Evolutionary conservation across 73 alveolate genomes (phyloP).

Genomic region (Tetrahymena borealis): DNA sequence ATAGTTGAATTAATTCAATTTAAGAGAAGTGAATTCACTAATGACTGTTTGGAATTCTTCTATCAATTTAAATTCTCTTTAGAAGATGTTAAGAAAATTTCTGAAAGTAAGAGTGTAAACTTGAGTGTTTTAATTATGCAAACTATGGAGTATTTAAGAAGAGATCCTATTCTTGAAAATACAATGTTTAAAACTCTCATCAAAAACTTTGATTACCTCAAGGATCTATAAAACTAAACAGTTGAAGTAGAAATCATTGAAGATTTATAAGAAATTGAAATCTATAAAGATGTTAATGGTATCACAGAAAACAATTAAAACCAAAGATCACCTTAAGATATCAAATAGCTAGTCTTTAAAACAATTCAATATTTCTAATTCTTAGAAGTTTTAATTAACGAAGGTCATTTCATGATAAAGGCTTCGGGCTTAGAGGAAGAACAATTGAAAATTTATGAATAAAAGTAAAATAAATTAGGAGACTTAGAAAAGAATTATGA

Average conservation of each 20-base stretch:
- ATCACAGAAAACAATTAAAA: neutral
- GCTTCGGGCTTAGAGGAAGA: neutral
- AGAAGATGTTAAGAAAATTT: neutral
- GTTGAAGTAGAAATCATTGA: constrained; percentile 30
- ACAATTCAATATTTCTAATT: constrained; percentile 4
- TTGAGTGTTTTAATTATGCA: neutral
- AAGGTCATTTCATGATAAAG: neutral
- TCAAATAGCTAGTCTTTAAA: neutral
- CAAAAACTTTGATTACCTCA: neutral
- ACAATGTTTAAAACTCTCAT: neutral
- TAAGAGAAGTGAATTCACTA: neutral
- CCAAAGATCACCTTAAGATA: constrained; percentile 23
- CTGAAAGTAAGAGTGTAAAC: neutral
- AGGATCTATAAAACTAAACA: neutral
- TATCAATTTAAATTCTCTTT: neutral
- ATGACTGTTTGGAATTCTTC: neutral
- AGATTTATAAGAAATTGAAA: constrained; percentile 10
- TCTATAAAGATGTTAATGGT: constrained; percentile 19
- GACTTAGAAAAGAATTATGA: neutral
- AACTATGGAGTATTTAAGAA: neutral
- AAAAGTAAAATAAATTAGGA: neutral
- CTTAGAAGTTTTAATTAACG: neutral
- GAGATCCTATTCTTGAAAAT: neutral
- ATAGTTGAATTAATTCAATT: neutral
- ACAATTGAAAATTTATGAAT: neutral